These are phyloP conservation scores for Lentinula guzmanii DNA, from an alignment of 768 basidiomycete species.

Conservation along the genomic window DNA sequence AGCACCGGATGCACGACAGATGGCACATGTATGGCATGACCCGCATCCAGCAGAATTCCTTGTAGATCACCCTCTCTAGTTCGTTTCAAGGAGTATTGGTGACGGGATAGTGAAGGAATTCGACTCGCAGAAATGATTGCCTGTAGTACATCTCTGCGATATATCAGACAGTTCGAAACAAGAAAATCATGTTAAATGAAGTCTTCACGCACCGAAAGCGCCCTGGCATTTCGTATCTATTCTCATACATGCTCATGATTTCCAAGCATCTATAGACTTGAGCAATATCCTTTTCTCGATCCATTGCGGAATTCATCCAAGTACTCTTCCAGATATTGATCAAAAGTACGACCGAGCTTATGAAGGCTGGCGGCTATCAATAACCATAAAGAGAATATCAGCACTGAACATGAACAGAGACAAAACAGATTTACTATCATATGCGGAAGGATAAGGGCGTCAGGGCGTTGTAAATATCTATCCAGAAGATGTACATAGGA, in stretches of 20 bases:
- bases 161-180: background rate
- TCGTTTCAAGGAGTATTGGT: background rate
- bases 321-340: slow-evolving; percentile 3
- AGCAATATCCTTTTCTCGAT: background rate
- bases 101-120: background rate
- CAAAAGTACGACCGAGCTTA: background rate
- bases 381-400: slow-evolving; percentile 7
- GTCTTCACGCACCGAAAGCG: background rate
- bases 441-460: background rate
- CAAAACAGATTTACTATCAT: background rate
- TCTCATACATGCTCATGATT: slow-evolving; percentile 1
- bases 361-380: background rate
- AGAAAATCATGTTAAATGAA: background rate
- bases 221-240: slow-evolving; percentile 1
- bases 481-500: slow-evolving; percentile 32
- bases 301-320: background rate
- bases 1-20: background rate
- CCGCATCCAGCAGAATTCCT: background rate
- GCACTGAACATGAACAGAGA: background rate
- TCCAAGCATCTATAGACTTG: background rate
- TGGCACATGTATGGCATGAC: background rate
- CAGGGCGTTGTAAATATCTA: slow-evolving; percentile 9
- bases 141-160: background rate
- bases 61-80: background rate
- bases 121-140: background rate